Evolutionary conservation across 176 grass and related monocot species (phyloP), one percentile per base, ranked within the genome.

Genomic region (Oryza meyeriana): DNA sequence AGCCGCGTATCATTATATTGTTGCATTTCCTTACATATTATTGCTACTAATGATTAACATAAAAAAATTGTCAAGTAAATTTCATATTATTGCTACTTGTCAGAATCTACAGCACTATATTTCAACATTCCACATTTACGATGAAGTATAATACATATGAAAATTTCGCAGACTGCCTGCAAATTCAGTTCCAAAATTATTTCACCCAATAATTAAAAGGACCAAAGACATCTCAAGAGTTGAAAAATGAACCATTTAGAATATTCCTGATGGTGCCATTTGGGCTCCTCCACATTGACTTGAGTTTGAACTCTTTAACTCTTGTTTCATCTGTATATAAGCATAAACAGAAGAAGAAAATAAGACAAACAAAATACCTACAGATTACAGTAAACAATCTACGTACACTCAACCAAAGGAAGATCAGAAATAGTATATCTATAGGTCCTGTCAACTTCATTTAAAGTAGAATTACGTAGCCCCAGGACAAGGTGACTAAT

Each of bases 211-310:
- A 79, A 64, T 3, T 33, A 78, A 18, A 69, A 20, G 6, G 6
- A 41, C 0, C 47, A 78, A 66, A 81, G 70, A 9, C 34, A 40
- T 31, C 12, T 38, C 34, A 77, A 73, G 68, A 83, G 58, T 30
- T 40, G 38, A 62, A 47, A 20, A 78, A 45, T 32, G 61, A 78
- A 91, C 85, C 85, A 81, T 88, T 91, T 40, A 91, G 78, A 77
- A 91, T 85, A 52, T 91, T 91, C 72, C 89, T 80, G 59, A 91
- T 91, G 18, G 89, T 87, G 81, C 89, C 89, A 25, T 91, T 91
- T 58, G 89, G 89, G 55, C 89, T 91, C 44, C 89, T 84, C 89
- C 89, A 91, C 85, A 91, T 91, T 16, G 89, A 87, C 64, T 91
- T 91, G 55, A 91, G 85, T 14, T 87, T 91, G 69, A 87, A 91